These are phyloP conservation scores for Daldinia decipiens DNA, from an alignment of 495 filamentous ascomycete species.

Conservation along the genomic window DNA sequence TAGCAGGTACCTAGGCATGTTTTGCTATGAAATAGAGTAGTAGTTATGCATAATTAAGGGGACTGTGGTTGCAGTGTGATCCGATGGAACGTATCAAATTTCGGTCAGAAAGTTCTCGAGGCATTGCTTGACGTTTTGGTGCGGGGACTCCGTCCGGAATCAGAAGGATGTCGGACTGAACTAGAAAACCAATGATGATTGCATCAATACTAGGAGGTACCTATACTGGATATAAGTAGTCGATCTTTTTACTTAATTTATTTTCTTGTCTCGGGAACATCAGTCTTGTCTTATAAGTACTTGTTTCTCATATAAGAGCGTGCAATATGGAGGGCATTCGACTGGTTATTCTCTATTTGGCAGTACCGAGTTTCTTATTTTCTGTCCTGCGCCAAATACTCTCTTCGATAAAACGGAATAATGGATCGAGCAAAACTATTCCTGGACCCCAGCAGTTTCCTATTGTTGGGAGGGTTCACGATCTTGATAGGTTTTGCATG, in stretches of 20 bases:
- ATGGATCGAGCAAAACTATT: slow-evolving; percentile 42
- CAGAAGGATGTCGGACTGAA: not conserved
- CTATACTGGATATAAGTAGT: slow-evolving; percentile 2
- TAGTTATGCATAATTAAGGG: not conserved
- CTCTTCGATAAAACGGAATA: slow-evolving; percentile 49
- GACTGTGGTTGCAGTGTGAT: slow-evolving; percentile 2
- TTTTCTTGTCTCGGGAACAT: not conserved
- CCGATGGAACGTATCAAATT: slow-evolving; percentile 5
- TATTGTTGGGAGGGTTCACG: slow-evolving; percentile 61
- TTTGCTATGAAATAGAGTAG: not conserved
- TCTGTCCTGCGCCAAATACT: slow-evolving; percentile 54
- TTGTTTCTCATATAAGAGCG: not conserved
- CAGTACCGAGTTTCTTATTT: slow-evolving; percentile 56
- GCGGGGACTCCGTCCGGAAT: not conserved
- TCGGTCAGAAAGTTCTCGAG: slow-evolving; percentile 5
- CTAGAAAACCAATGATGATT: not conserved
- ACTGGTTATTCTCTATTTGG: slow-evolving; percentile 55
- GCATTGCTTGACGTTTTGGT: not conserved
- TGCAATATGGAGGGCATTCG: slow-evolving; percentile 47
- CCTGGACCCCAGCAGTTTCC: slow-evolving; percentile 60
- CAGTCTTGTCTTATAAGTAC: not conserved
- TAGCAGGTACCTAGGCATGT: not conserved
- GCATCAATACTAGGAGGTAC: not conserved
- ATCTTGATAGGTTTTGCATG: slow-evolving; percentile 59
- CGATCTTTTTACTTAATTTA: not conserved